Evolutionary conservation across 2,329 filamentous ascomycete species (phyloP).

Genomic region (Penicillium sp.): DNA sequence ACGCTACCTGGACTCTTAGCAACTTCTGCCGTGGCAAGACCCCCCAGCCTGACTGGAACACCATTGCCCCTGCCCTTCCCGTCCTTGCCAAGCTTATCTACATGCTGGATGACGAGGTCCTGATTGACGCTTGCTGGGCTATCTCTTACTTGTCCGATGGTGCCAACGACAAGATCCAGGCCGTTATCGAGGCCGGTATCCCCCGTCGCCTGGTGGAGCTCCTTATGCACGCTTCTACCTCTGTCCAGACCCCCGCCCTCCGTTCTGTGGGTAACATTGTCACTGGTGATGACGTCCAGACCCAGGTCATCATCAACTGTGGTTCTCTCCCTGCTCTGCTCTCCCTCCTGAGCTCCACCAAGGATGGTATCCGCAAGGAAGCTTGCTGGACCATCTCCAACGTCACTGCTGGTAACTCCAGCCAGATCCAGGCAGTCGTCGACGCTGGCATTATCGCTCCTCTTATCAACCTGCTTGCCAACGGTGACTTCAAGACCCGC

Average conservation of each 20-base stretch:
- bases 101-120: slow-evolving; percentile 94
- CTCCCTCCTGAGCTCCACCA: slow-evolving; percentile 90
- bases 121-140: slow-evolving; percentile 99
- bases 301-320: slow-evolving; percentile 99
- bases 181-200: slow-evolving; percentile 96
- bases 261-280: slow-evolving; percentile 98
- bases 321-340: slow-evolving; percentile 89
- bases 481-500: slow-evolving; percentile 97
- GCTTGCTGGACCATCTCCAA: slow-evolving; percentile 99
- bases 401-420: slow-evolving; percentile 96
- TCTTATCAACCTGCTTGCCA: slow-evolving; percentile 90
- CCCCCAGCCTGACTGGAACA: slow-evolving; percentile 95
- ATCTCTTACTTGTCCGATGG: slow-evolving; percentile 98
- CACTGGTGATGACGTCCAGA: slow-evolving; percentile 97
- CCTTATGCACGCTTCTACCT: slow-evolving; percentile 96
- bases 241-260: slow-evolving; percentile 94
- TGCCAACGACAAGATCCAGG: slow-evolving; percentile 98
- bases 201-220: slow-evolving; percentile 94
- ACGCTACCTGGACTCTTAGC: slow-evolving; percentile 98
- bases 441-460: slow-evolving; percentile 97
- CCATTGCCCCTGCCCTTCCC: slow-evolving; percentile 88
- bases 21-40: slow-evolving; percentile 99
- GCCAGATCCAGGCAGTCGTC: slow-evolving; percentile 93
- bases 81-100: slow-evolving; percentile 97
- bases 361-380: slow-evolving; percentile 98